phyloP scores from a whole-genome alignment of 805 yeast species.

The Priceomyces castillae region DNA sequence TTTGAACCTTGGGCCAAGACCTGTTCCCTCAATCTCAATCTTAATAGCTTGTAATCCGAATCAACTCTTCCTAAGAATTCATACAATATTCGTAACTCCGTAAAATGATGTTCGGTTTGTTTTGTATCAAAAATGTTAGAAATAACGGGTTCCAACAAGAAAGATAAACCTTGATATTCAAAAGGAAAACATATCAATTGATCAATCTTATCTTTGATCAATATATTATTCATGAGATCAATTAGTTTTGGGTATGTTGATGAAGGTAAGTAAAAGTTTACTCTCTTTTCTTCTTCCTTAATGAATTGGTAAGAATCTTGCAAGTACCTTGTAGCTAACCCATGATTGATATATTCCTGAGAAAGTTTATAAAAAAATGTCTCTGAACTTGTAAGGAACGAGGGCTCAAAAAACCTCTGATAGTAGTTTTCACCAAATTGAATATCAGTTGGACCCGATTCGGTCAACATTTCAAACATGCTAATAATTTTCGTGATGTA shows the following conservation, averaged over 20 bases:
- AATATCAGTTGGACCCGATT: constrained; percentile 25
- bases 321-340: constrained; percentile 56
- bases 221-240: constrained; percentile 54
- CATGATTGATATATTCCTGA: constrained; percentile 38
- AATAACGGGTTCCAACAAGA: constrained; percentile 52
- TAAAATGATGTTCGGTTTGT: constrained; percentile 20
- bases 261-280: constrained; percentile 51
- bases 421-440: constrained; percentile 59
- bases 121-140: constrained; percentile 11
- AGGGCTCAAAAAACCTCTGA: constrained; percentile 63
- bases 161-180: constrained; percentile 54
- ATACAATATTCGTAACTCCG: constrained; percentile 48
- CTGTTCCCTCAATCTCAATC: constrained; percentile 44
- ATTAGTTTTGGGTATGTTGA: constrained; percentile 53
- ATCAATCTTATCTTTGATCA: constrained; percentile 57
- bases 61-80: constrained; percentile 54
- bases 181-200: constrained; percentile 46
- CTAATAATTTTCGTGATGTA: constrained; percentile 58
- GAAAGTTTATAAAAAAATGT: constrained; percentile 52
- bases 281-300: constrained; percentile 59
- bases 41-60: constrained; percentile 47
- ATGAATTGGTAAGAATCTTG: constrained; percentile 51
- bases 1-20: constrained; percentile 47
- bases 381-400: constrained; percentile 52
- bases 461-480: constrained; percentile 69